Conservation (phyloP, 2,329 filamentous ascomycete species). For the Lachnellula arida region DNA sequence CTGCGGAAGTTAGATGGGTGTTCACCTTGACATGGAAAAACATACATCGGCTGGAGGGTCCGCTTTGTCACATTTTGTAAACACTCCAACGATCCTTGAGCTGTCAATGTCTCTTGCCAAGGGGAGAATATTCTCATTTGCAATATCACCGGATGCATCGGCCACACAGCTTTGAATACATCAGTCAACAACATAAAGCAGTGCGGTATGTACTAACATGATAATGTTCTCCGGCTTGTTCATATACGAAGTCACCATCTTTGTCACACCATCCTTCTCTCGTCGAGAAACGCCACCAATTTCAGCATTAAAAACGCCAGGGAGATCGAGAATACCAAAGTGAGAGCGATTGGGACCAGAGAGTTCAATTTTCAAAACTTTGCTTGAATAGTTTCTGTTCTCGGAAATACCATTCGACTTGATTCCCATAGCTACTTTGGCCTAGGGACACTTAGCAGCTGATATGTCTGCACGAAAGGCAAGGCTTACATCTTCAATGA, state of each 20-base stretch:
- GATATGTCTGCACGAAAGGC: neutral
- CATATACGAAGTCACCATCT: slow-evolving; percentile 36
- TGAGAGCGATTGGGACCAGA: slow-evolving; percentile 34
- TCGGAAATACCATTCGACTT: slow-evolving; percentile 15
- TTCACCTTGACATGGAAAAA: neutral
- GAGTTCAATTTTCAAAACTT: slow-evolving; percentile 37
- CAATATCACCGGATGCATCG: slow-evolving; percentile 31
- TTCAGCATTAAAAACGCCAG: slow-evolving; percentile 30
- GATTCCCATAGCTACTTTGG: slow-evolving; percentile 32
- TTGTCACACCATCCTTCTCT: slow-evolving; percentile 30
- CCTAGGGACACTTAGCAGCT: slow-evolving; percentile 3
- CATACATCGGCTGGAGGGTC: slow-evolving; percentile 18
- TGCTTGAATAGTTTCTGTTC: slow-evolving; percentile 35
- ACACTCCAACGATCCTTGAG: slow-evolving; percentile 34
- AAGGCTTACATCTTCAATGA: slow-evolving; percentile 31
- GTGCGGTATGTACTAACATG: slow-evolving; percentile 30
- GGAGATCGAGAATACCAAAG: slow-evolving; percentile 38
- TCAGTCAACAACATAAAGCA: neutral
- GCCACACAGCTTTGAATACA: slow-evolving; percentile 31
- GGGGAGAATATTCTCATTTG: slow-evolving; percentile 30
- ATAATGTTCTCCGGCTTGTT: slow-evolving; percentile 34
- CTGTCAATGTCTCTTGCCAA: slow-evolving; percentile 30
- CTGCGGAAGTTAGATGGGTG: neutral
- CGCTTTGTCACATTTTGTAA: slow-evolving; percentile 36
- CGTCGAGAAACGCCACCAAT: slow-evolving; percentile 25